Percentiles rank a stretch among this genome's conserved stretches.
phyloP scores from a whole-genome alignment of 1,284 basidiomycete species.

The Ceratobasidium sp. region DNA sequence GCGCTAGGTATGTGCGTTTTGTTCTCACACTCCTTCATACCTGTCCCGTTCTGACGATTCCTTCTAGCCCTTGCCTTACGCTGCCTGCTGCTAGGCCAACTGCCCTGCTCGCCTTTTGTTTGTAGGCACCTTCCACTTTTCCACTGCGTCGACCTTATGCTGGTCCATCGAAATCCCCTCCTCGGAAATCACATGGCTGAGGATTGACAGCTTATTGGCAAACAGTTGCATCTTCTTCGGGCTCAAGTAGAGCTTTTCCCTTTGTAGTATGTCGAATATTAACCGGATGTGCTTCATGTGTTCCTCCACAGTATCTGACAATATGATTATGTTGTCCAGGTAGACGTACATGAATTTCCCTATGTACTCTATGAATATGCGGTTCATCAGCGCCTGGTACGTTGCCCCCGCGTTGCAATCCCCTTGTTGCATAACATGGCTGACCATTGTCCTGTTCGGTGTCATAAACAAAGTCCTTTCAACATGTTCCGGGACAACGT shows the following conservation, averaged over 20 bases:
- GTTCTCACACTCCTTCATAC: no score
- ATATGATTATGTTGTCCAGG: conserved; percentile 55
- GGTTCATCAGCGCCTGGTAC: conserved; percentile 55
- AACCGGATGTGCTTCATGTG: conserved; percentile 52
- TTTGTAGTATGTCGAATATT: conserved; percentile 52
- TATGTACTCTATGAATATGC: conserved; percentile 49
- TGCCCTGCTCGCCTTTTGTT: no score
- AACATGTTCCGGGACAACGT: conserved; percentile 51
- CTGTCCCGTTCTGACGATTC: no score
- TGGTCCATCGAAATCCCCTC: no score
- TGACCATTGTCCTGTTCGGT: conserved; percentile 51
- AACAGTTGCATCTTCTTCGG: conserved; percentile 28
- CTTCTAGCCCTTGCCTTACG: no score
- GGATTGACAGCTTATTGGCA: no score
- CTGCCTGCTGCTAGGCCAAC: no score
- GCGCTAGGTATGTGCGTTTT: no score
- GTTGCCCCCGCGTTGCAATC: conserved; percentile 52
- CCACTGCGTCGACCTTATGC: no score
- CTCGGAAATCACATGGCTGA: no score
- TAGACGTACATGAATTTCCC: conserved; percentile 51
- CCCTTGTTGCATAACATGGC: conserved; percentile 52
- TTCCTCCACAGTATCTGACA: conserved; percentile 48
- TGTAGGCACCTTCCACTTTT: no score
- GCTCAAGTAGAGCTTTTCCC: conserved; percentile 52
- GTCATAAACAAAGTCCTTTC: conserved; percentile 43